Base-by-base conservation (phyloP, 495 filamentous ascomycete genomes). In the Daldinia decipiens region DNA sequence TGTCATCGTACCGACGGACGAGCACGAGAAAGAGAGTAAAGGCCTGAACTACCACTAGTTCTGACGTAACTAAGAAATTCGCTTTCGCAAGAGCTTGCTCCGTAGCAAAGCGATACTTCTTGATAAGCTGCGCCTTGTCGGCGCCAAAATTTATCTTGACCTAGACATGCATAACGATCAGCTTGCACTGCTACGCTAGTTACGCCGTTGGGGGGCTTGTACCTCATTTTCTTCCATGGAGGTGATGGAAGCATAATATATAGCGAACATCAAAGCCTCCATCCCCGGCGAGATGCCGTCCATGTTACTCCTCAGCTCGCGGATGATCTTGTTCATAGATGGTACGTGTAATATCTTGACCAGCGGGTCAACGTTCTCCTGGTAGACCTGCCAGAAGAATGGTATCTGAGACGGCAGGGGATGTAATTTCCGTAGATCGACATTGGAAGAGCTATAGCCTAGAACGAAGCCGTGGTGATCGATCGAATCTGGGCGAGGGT, bases 21-120 rank as follows among this genome's bases (percentile, higher is more conserved):
- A 87, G 84, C 8, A 87, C 78, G 53, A 93, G 78, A 71, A 92
- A 96, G 11, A 96, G 79, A 9, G 93, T 85, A 43, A 93, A 89
- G 2, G 93, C 93, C 77, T 96, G 93, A 6, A 95, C 75, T 1
- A 93, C 87, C 7, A 90, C 85, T 19, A 93, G 76, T 65, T 93
- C 93, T 45, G 92, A 89, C 1, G 88, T 91, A 51, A 88, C 90
- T 3, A 97, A 77, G 47, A 96, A 88, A 45, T 89, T 87, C 1
- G 93, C 92, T 67, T 87, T 89, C 1, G 92, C 85, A 4, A 97
- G 80, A 0, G 91, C 89, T 76, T 94, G 92, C 72, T 97, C 93
- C 1, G 91, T 83, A 0, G 89, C 92, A 72, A 95, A 94, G 5
- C 92, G 90, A 72, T 93, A 96, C 58, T 88, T 87, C 19, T 82